These are phyloP conservation scores for Mortierella hygrophila DNA, from an alignment of 192 early-diverging fungal genomes.

Conservation along the genomic window DNA sequence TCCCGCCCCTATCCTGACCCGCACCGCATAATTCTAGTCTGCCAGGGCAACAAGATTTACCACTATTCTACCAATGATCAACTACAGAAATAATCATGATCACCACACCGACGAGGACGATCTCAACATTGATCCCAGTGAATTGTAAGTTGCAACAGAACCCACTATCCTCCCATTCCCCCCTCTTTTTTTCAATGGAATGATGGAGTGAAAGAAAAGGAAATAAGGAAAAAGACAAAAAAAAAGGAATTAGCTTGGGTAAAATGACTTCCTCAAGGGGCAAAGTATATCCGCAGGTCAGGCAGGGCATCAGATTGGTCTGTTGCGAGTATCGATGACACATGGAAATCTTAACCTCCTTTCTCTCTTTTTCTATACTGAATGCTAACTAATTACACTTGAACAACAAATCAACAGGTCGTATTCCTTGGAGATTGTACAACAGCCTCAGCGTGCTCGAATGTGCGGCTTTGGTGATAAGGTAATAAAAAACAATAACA, in stretches of 20 bases:
- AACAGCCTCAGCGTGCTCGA: conserved; percentile 81
- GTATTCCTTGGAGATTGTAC: conserved; percentile 74
- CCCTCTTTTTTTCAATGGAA: background rate
- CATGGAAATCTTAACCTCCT: background rate
- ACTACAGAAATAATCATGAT: conserved; percentile 11
- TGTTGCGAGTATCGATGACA: background rate
- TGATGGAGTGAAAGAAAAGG: background rate
- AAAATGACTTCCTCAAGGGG: background rate
- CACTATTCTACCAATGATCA: conserved; percentile 3
- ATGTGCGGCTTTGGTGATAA: conserved; percentile 88
- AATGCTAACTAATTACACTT: background rate
- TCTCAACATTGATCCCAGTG: conserved; percentile 16
- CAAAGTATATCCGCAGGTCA: background rate
- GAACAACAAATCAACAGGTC: conserved; percentile 26
- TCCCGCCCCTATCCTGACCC: background rate
- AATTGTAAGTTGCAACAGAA: conserved; percentile 7
- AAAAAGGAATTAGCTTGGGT: background rate
- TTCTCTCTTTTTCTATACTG: background rate
- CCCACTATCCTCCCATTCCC: background rate
- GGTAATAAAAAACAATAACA: conserved; percentile 46
- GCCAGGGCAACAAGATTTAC: background rate
- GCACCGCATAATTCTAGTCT: no score
- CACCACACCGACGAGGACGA: conserved; percentile 2
- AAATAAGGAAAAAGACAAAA: background rate
- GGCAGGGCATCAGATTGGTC: background rate